These are phyloP conservation scores for Chrysanthemum makinoi DNA, from an alignment of 129 eudicot species.

Conservation along the genomic window DNA sequence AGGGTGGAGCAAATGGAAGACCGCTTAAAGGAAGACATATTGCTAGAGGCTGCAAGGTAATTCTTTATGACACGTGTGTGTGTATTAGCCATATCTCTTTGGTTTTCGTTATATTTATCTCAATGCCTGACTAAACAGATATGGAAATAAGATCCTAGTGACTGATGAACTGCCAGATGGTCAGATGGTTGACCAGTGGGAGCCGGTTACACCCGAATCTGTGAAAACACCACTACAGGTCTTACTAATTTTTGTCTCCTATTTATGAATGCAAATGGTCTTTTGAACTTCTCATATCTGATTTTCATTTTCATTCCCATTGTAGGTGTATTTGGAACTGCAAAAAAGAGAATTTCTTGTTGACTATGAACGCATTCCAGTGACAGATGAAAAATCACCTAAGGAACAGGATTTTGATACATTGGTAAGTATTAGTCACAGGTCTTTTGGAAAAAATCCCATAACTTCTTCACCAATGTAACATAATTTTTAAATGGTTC, in stretches of 20 bases:
- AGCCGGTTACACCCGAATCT: conserved; percentile 78
- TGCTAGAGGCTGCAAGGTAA: conserved; percentile 89
- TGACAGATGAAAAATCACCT: conserved; percentile 95
- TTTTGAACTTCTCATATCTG: neutral
- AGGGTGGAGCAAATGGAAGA: conserved; percentile 98
- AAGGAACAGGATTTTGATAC: conserved; percentile 97
- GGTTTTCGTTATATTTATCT: conserved; percentile 15
- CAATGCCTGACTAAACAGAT: conserved; percentile 48
- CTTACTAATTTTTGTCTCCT: conserved; percentile 1
- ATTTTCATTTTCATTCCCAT: conserved; percentile 3
- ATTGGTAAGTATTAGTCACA: conserved; percentile 51
- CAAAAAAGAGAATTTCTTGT: conserved; percentile 61
- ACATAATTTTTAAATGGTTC: conserved; percentile 14
- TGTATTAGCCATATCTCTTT: conserved; percentile 8
- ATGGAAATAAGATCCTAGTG: conserved; percentile 94
- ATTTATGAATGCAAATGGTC: conserved; percentile 17
- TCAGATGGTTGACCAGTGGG: conserved; percentile 99
- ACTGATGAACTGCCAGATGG: conserved; percentile 99
- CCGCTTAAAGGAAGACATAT: conserved; percentile 85
- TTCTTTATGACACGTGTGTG: neutral
- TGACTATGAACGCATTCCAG: conserved; percentile 90
- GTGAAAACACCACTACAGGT: conserved; percentile 97
- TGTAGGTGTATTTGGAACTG: conserved; percentile 85
- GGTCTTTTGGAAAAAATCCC: neutral
- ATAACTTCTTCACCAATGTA: neutral